Conservation (phyloP, 805 yeast species). For the Monosporozyma aquatica region DNA sequence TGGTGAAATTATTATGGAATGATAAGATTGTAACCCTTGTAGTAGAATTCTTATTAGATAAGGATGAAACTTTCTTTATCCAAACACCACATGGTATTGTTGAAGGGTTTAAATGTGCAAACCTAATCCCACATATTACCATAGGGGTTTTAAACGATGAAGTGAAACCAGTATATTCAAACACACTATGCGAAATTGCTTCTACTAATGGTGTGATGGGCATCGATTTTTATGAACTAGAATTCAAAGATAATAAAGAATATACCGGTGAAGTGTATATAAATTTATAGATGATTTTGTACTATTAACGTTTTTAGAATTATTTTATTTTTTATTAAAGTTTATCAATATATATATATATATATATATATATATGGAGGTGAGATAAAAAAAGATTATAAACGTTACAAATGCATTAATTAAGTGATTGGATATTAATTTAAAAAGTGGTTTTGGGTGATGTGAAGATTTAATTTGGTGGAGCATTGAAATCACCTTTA, state of each 20-base stretch:
- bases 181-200: slow-evolving; percentile 27
- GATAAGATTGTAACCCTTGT: slow-evolving; percentile 44
- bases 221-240: slow-evolving; percentile 4
- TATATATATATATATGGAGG: background rate
- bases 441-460: no score
- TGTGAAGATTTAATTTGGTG: background rate
- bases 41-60: slow-evolving; percentile 29
- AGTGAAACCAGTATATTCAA: slow-evolving; percentile 46
- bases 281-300: slow-evolving; percentile 9
- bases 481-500: slow-evolving; percentile 48
- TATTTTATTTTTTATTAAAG: background rate
- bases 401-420: background rate
- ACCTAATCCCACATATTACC: slow-evolving; percentile 59
- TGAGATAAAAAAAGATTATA: background rate
- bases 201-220: slow-evolving; percentile 4
- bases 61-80: slow-evolving; percentile 7
- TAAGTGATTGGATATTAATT: no score
- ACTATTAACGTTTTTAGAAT: background rate
- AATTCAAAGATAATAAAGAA: slow-evolving; percentile 8
- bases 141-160: slow-evolving; percentile 46
- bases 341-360: no score
- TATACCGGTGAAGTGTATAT: slow-evolving; percentile 16
- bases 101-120: slow-evolving; percentile 29
- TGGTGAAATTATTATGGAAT: slow-evolving; percentile 43
- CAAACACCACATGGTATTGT: slow-evolving; percentile 9